phyloP scores from a whole-genome alignment of 2,329 filamentous ascomycete species.

The Volutella citrinella region DNA sequence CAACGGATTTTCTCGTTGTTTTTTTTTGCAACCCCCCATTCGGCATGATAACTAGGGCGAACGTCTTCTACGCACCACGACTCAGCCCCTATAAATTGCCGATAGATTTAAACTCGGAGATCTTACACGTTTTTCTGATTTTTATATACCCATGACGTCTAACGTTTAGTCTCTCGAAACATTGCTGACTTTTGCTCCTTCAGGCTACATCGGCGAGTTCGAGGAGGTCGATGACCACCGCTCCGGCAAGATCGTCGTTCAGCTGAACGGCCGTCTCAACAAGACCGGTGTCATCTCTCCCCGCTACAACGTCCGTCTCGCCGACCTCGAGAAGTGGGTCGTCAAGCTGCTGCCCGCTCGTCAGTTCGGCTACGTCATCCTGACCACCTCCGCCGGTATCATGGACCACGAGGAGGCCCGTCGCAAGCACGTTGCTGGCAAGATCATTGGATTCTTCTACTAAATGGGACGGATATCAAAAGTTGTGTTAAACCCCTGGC shows the following conservation, averaged over 20 bases:
- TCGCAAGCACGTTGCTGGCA: conserved; percentile 98
- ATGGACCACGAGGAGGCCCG: conserved; percentile 99
- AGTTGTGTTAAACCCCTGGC: conserved; percentile 24
- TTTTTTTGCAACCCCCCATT: conserved; percentile 40
- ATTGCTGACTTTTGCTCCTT: conserved; percentile 56
- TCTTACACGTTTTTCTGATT: conserved; percentile 93
- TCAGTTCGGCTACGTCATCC: conserved; percentile 99
- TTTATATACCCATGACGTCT: conserved; percentile 64
- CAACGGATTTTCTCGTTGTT: conserved; percentile 1
- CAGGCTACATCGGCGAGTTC: conserved; percentile 99
- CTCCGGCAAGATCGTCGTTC: conserved; percentile 99
- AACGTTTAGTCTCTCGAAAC: conserved; percentile 96
- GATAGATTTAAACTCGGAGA: conserved; percentile 85
- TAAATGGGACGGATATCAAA: conserved; percentile 47
- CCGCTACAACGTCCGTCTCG: conserved; percentile 98
- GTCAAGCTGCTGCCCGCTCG: conserved; percentile 97
- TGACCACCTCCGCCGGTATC: conserved; percentile 98
- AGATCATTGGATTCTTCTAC: conserved; percentile 99
- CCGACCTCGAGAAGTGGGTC: conserved; percentile 99
- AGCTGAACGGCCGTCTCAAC: conserved; percentile 98
- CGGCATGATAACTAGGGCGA: conserved; percentile 99
- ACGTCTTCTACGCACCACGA: conserved; percentile 75
- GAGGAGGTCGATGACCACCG: conserved; percentile 99
- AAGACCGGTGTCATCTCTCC: conserved; percentile 99
- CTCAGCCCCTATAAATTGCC: conserved; percentile 99